Percentiles rank a stretch among this genome's conserved stretches.
Conservation (phyloP, 768 basidiomycete genomes). For the Cystobasidium ongulense region DNA sequence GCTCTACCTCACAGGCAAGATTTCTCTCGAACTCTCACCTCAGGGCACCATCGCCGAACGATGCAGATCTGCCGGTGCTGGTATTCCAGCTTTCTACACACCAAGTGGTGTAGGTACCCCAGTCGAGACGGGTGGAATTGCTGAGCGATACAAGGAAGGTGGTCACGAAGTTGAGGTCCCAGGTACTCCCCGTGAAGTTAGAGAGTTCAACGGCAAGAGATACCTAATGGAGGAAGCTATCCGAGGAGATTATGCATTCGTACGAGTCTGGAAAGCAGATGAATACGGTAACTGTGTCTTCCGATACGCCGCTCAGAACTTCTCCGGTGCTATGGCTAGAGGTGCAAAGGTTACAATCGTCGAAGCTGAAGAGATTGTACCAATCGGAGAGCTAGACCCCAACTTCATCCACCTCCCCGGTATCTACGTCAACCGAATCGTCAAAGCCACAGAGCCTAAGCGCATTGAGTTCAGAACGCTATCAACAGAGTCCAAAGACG, state of each 20-base stretch:
- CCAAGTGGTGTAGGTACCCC: slow-evolving; percentile 74
- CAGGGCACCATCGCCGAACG: slow-evolving; percentile 86
- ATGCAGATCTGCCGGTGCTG: slow-evolving; percentile 77
- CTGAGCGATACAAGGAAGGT: slow-evolving; percentile 67
- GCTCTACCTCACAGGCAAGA: slow-evolving; percentile 68
- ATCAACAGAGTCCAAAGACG: slow-evolving; percentile 36
- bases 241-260: slow-evolving; percentile 55
- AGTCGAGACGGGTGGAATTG: slow-evolving; percentile 68
- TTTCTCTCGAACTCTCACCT: slow-evolving; percentile 78
- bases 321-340: slow-evolving; percentile 75
- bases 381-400: slow-evolving; percentile 69
- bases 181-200: slow-evolving; percentile 67
- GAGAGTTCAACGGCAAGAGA: slow-evolving; percentile 67
- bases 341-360: slow-evolving; percentile 84
- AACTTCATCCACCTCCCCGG: slow-evolving; percentile 56
- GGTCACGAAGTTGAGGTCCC: slow-evolving; percentile 60
- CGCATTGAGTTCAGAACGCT: slow-evolving; percentile 63
- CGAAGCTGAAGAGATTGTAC: slow-evolving; percentile 86
- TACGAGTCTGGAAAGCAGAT: slow-evolving; percentile 86
- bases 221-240: slow-evolving; percentile 70
- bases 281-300: slow-evolving; percentile 85
- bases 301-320: slow-evolving; percentile 72
- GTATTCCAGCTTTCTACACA: slow-evolving; percentile 88
- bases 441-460: slow-evolving; percentile 66
- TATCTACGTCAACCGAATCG: slow-evolving; percentile 66